Conservation (phyloP, 139 green algal genomes). For the Haematococcus lacustris region DNA sequence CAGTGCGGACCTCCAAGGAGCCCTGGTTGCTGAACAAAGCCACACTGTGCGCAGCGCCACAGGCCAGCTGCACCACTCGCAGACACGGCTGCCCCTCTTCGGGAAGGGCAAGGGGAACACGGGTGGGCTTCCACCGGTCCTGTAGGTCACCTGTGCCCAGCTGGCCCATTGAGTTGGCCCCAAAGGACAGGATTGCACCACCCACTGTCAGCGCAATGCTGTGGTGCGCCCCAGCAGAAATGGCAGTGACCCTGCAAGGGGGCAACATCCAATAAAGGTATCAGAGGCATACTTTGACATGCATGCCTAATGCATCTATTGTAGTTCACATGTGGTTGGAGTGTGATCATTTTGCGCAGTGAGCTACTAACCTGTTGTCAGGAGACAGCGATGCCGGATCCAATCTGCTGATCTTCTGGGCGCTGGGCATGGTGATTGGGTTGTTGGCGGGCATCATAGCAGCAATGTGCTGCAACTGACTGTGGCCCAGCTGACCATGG, state of each 20-base stretch:
- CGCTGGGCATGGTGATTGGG: constrained; percentile 21
- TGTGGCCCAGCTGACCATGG: constrained; percentile 64
- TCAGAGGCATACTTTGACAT: too few species aligned
- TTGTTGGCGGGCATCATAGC: constrained; percentile 15
- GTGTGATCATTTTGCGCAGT: neutral
- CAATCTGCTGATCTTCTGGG: constrained; percentile 50
- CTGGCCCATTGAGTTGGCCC: constrained; percentile 48
- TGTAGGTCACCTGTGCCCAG: constrained; percentile 24
- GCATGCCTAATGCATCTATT: too few species aligned
- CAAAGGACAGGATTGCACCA: constrained; percentile 58
- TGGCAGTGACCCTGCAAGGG: constrained; percentile 47
- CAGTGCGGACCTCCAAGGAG: constrained; percentile 38
- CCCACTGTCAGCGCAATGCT: constrained; percentile 64
- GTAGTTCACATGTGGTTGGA: too few species aligned
- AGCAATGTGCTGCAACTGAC: constrained; percentile 26
- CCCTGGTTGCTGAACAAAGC: constrained; percentile 45
- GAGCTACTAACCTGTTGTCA: constrained; percentile 13
- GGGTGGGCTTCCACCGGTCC: constrained; percentile 22
- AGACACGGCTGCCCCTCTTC: constrained; percentile 15
- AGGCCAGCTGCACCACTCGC: constrained; percentile 50
- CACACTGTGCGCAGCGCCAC: constrained; percentile 48
- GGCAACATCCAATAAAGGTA: too few species aligned
- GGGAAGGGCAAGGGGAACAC: constrained; percentile 12
- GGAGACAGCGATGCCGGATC: constrained; percentile 48
- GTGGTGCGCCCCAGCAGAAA: constrained; percentile 65